Conservation (phyloP, 2,329 filamentous ascomycete genomes). For the Penicillium frequentans region DNA sequence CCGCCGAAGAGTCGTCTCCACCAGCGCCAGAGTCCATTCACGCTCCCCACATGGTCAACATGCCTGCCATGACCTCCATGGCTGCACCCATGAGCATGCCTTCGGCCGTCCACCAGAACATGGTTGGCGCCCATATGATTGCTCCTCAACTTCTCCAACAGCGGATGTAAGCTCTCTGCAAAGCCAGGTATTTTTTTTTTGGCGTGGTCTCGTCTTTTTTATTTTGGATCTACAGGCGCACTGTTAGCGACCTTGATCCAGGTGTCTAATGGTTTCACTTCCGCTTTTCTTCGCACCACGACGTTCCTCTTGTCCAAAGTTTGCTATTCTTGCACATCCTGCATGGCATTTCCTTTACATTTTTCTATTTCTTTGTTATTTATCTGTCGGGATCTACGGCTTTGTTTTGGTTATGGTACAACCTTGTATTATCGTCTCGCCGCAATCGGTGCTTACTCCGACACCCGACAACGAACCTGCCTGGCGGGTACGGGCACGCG, state of each 20-base stretch:
- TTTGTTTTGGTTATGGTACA: slow-evolving; percentile 5
- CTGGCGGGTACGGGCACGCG: slow-evolving; percentile 22
- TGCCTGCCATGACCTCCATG: slow-evolving; percentile 39
- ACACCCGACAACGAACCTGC: slow-evolving; percentile 11
- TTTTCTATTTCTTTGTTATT: slow-evolving; percentile 13
- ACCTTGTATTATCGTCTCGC: slow-evolving; percentile 19
- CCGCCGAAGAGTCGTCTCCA: slow-evolving; percentile 72
- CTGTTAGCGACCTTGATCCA: slow-evolving; percentile 1
- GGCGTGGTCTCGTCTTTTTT: slow-evolving; percentile 3
- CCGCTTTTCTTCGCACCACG: slow-evolving; percentile 9
- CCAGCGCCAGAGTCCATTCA: slow-evolving; percentile 22
- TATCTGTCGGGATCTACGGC: slow-evolving; percentile 10
- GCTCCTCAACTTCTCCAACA: slow-evolving; percentile 45
- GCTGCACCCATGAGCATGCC: slow-evolving; percentile 35
- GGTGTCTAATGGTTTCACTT: slow-evolving; percentile 3
- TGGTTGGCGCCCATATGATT: slow-evolving; percentile 44
- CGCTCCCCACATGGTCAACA: slow-evolving; percentile 33
- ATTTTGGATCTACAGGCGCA: slow-evolving; percentile 1
- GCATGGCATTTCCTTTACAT: slow-evolving; percentile 7
- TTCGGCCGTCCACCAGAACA: slow-evolving; percentile 38
- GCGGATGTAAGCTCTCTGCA: slow-evolving; percentile 33
- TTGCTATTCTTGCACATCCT: slow-evolving; percentile 7
- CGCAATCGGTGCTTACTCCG: slow-evolving; percentile 5
- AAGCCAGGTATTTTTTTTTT: not conserved
- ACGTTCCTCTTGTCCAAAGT: slow-evolving; percentile 3